Evolutionary conservation across 2,329 filamentous ascomycete species (phyloP).

Genomic region (Cercospora janseana): DNA sequence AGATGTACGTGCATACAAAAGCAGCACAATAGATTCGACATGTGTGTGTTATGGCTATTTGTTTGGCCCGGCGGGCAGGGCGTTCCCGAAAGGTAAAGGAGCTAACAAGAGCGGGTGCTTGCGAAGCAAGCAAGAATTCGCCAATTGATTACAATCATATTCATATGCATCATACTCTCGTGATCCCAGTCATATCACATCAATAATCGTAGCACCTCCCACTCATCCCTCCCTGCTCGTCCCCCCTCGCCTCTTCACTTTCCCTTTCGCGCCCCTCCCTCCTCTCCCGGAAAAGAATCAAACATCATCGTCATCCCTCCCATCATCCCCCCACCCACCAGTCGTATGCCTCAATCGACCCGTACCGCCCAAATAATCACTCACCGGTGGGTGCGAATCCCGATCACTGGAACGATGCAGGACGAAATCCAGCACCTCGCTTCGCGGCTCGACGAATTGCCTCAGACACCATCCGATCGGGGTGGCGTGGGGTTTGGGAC

Average conservation of each 20-base stretch:
- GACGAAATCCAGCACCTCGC: slow-evolving; percentile 48
- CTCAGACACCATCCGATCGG: slow-evolving; percentile 48
- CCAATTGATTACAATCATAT: too few relatives aligned
- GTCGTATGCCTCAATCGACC: slow-evolving; percentile 9
- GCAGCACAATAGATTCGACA: too few relatives aligned
- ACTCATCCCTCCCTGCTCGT: too few relatives aligned
- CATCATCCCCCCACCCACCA: slow-evolving; percentile 18
- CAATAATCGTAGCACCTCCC: too few relatives aligned
- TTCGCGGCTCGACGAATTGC: slow-evolving; percentile 47
- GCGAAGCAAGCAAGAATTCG: too few relatives aligned
- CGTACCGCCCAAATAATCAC: slow-evolving; percentile 27
- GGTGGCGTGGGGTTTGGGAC: slow-evolving; percentile 42
- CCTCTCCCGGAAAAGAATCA: slow-evolving; percentile 4
- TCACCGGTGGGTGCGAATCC: slow-evolving; percentile 41
- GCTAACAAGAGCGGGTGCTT: too few relatives aligned
- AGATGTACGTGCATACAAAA: too few relatives aligned
- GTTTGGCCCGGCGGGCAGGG: too few relatives aligned
- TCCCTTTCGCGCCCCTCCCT: neutral
- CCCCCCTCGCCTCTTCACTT: neutral
- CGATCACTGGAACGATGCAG: slow-evolving; percentile 34
- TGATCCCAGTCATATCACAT: too few relatives aligned
- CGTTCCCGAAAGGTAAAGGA: too few relatives aligned
- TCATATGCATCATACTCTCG: too few relatives aligned
- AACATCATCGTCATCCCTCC: slow-evolving; percentile 24
- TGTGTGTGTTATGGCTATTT: too few relatives aligned